These are phyloP conservation scores for Cylindrotheca fusiformis DNA, from an alignment of 108 stramenopile genomes.

Conservation along the genomic window DNA sequence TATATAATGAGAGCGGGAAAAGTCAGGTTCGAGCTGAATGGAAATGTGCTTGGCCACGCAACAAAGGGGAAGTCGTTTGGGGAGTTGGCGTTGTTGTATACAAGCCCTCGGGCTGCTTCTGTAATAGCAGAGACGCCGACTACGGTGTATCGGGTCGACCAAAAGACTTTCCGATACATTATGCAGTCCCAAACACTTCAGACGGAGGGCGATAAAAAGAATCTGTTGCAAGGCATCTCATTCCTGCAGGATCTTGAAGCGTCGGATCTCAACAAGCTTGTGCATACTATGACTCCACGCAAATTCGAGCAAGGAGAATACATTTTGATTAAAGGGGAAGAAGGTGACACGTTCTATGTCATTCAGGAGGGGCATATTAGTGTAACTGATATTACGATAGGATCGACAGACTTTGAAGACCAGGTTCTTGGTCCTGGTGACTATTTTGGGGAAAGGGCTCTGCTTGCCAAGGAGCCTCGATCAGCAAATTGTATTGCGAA, in stretches of 20 bases:
- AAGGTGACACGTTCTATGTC: conserved; percentile 86
- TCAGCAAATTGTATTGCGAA: conserved; percentile 71
- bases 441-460: conserved; percentile 87
- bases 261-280: conserved; percentile 52
- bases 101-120: conserved; percentile 89
- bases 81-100: conserved; percentile 81
- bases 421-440: conserved; percentile 70
- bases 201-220: conserved; percentile 52
- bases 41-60: conserved; percentile 45
- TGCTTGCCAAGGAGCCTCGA: conserved; percentile 70
- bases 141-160: conserved; percentile 85
- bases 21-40: conserved; percentile 23
- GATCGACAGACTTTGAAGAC: conserved; percentile 39
- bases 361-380: conserved; percentile 75
- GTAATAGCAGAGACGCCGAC: conserved; percentile 69
- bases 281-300: conserved; percentile 72
- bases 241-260: conserved; percentile 61
- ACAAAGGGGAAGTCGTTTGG: conserved; percentile 69
- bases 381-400: conserved; percentile 55
- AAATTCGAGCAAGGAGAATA: conserved; percentile 69
- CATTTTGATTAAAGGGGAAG: conserved; percentile 88
- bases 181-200: conserved; percentile 70
- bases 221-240: conserved; percentile 67
- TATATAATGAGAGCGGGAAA: conserved; percentile 70
- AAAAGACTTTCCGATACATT: conserved; percentile 77